Evolutionary conservation across 2,329 filamentous ascomycete species (phyloP), one percentile per base, ranked within the genome.

Genomic region (Pseudodiploospora longispora): DNA sequence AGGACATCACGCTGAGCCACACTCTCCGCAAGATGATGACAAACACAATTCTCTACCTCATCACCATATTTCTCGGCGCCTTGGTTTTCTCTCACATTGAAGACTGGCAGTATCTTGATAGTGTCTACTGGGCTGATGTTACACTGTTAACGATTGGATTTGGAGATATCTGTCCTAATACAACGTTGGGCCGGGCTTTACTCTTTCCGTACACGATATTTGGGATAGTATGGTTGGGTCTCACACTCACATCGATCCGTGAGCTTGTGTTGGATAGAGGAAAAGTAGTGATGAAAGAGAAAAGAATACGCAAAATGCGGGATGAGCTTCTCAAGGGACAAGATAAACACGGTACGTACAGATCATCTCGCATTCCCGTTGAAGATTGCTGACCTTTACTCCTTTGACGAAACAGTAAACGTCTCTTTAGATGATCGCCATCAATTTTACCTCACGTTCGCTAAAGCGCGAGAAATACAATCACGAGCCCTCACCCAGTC

Each of bases 21-120:
- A 84, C 83, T 48, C 90, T 96, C 62, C 78, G 90, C 7, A 95
- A 87, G 0, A 69, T 96, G 27, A 95, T 96, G 71, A 66, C 95
- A 29, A 90, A 96, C 63, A 95, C 88, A 1, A 94, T 94, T 63
- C 69, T 85, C 44, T 87, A 94, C 58, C 82, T 95, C 41, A 66
- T 87, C 39, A 95, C 93, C 70, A 69, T 96, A 0, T 80, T 86
- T 0, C 64, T 88, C 2, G 90, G 90, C 1, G 87, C 83, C 1
- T 76, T 82, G 0, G 67, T 95, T 0, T 95, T 93, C 57, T 78
- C 80, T 5, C 69, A 69, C 2, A 74, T 93, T 3, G 83, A 95
- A 49, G 74, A 66, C 4, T 93, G 89, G 82, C 68, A 72, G 19
- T 95, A 84, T 56, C 77, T 87, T 1, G 87, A 96, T 55, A 79